Evolutionary conservation across 2,329 filamentous ascomycete genomes (phyloP).

Genomic region (Penicillium digitatum): DNA sequence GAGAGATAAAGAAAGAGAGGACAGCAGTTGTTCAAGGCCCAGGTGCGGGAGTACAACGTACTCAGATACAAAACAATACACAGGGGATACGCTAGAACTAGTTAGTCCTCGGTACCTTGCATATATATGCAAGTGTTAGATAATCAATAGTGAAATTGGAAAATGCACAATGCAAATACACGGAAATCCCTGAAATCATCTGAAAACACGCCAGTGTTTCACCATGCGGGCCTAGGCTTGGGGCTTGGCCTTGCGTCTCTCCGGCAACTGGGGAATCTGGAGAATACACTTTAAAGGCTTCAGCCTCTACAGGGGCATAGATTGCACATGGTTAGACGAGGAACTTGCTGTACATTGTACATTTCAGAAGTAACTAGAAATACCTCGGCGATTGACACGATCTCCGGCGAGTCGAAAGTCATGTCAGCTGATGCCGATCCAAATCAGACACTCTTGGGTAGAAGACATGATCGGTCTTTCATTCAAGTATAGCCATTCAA

Average conservation of each 20-base stretch:
- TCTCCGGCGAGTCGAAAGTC: background rate
- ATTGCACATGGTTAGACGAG: constrained; percentile 1
- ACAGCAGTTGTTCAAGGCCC: background rate
- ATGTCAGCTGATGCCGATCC: background rate
- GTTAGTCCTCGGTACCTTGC: constrained; percentile 12
- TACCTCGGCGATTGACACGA: background rate
- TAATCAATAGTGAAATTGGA: background rate
- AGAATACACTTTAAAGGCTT: background rate
- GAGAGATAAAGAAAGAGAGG: constrained; percentile 15
- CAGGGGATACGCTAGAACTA: background rate
- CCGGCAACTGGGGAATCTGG: constrained; percentile 19
- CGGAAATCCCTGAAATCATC: background rate
- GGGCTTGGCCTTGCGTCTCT: constrained; percentile 16
- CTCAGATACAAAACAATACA: background rate
- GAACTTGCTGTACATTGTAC: constrained; percentile 1
- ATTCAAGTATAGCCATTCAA: background rate
- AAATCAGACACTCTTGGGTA: background rate
- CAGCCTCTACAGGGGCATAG: background rate
- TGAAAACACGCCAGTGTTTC: constrained; percentile 27
- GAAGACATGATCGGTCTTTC: background rate
- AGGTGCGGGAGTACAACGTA: background rate
- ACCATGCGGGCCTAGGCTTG: constrained; percentile 7
- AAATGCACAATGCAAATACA: constrained; percentile 7
- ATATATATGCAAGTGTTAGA: background rate
- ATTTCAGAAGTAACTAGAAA: background rate